Conservation (phyloP, 306 rosid species). For the Vigna radiata region DNA sequence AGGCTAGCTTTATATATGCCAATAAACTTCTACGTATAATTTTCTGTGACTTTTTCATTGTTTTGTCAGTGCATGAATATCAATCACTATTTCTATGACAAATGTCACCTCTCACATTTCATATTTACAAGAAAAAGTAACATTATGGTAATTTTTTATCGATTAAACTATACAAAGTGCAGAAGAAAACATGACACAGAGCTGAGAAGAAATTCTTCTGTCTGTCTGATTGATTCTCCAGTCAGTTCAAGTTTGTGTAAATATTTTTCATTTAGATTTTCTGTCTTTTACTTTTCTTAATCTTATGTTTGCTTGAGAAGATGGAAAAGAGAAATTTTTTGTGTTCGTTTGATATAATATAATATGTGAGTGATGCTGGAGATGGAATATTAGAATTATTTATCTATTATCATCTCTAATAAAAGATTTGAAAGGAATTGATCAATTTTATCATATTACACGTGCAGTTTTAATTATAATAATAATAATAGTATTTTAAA, state of each 20-base stretch:
- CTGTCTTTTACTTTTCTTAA: background rate
- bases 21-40: constrained; percentile 8
- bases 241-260: background rate
- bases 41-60: background rate
- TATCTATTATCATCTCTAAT: too few species aligned
- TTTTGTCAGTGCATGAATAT: constrained; percentile 22
- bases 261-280: background rate
- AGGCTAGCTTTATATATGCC: constrained; percentile 19
- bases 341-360: too few species aligned
- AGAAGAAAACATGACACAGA: background rate
- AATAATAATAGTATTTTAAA: too few species aligned
- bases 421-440: too few species aligned
- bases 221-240: background rate
- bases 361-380: too few species aligned
- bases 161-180: background rate
- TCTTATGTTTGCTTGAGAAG: too few species aligned
- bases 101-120: constrained; percentile 9
- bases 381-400: too few species aligned
- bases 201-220: background rate
- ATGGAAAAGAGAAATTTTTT: too few species aligned
- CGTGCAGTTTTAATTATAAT: too few species aligned
- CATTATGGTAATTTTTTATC: background rate
- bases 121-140: background rate
- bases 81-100: background rate
- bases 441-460: too few species aligned